Conservation (phyloP, 78 protist genomes). For the Monocercomonoides exilis region DNA sequence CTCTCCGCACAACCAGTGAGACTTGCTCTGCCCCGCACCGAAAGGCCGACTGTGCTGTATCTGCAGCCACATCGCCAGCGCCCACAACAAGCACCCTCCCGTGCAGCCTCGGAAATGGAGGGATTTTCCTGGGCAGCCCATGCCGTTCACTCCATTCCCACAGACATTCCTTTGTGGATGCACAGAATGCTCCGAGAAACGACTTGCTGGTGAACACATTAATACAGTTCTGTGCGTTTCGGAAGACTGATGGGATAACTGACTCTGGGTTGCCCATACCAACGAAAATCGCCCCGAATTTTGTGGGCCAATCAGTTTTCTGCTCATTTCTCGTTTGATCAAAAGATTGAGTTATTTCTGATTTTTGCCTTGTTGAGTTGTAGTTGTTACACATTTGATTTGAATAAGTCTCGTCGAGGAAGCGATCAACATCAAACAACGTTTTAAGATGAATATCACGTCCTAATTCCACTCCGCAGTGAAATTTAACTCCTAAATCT, state of each 20-base stretch:
- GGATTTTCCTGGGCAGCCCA: conserved; percentile 71
- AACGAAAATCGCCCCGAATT: conserved; percentile 71
- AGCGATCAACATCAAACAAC: conserved; percentile 41
- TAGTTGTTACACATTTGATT: conserved; percentile 52
- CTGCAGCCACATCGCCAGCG: conserved; percentile 95
- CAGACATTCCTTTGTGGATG: conserved; percentile 64
- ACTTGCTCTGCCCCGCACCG: conserved; percentile 82
- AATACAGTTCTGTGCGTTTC: neutral
- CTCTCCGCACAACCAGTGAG: conserved; percentile 68
- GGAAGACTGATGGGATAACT: conserved; percentile 38
- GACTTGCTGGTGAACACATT: conserved; percentile 42
- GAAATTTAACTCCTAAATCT: conserved; percentile 81
- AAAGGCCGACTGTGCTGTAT: conserved; percentile 86
- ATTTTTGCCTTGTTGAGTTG: no score
- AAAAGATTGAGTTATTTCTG: no score
- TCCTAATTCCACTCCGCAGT: conserved; percentile 36
- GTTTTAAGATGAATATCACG: conserved; percentile 47
- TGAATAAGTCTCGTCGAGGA: no score
- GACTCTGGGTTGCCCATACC: conserved; percentile 78
- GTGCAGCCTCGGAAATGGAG: conserved; percentile 43
- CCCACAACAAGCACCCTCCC: conserved; percentile 88
- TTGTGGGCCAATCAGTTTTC: no score
- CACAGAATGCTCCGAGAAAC: conserved; percentile 62
- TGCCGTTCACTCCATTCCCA: no score
- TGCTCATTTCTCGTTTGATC: no score